A percentile compares a stretch with the other conserved stretches of the same genome.
Conservation (phyloP, 2,329 filamentous ascomycete species). For the Monilinia polystroma region DNA sequence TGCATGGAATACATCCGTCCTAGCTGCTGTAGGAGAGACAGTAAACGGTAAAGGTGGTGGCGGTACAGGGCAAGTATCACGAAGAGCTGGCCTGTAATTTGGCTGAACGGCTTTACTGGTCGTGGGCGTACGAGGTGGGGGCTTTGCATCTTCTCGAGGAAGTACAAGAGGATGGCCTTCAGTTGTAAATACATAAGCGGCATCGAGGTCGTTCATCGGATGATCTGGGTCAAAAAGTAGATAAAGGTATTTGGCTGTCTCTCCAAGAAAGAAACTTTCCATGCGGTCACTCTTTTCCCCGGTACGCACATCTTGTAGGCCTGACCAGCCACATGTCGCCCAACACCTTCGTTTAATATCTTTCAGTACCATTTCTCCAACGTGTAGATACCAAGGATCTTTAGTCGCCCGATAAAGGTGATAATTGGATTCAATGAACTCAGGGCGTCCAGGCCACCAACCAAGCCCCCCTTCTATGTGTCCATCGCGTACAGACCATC, state of each 20-base stretch:
- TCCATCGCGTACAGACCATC: conserved; percentile 85
- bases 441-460: conserved; percentile 94
- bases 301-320: conserved; percentile 75
- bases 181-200: conserved; percentile 89
- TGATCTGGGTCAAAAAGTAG: conserved; percentile 84
- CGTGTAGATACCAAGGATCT: conserved; percentile 94
- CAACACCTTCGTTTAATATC: conserved; percentile 89
- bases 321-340: conserved; percentile 90
- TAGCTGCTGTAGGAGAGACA: conserved; percentile 75
- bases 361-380: conserved; percentile 89
- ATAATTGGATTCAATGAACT: conserved; percentile 96
- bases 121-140: conserved; percentile 25
- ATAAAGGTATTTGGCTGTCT: conserved; percentile 95
- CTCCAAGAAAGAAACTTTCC: conserved; percentile 98
- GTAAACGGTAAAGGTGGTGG: conserved; percentile 62
- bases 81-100: conserved; percentile 23
- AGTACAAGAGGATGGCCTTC: conserved; percentile 93
- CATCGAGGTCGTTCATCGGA: conserved; percentile 82
- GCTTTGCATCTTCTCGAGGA: conserved; percentile 50
- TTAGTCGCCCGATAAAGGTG: conserved; percentile 91
- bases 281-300: conserved; percentile 91
- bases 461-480: conserved; percentile 81
- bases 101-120: conserved; percentile 43
- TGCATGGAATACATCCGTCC: conserved; percentile 83
- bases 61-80: conserved; percentile 65